phyloP scores from a whole-genome alignment of 2,329 filamentous ascomycete genomes.

The Bipolaris victoriae region DNA sequence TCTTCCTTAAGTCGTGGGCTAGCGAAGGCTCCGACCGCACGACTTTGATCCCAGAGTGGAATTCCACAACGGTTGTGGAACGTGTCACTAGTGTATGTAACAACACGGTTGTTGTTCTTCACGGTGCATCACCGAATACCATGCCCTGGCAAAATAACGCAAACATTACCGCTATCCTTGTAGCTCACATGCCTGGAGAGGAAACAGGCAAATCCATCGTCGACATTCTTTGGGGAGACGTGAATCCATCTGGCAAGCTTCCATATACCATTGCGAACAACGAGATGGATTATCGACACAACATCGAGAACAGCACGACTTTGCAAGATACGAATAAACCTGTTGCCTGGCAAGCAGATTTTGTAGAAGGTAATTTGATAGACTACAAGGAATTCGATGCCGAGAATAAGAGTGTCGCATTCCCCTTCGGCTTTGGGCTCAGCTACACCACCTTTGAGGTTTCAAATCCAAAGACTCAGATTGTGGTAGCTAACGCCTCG shows the following conservation, averaged over 20 bases:
- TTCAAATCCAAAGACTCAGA: too few relatives aligned
- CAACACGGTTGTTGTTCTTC: constrained; percentile 77
- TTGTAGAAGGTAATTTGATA: too few relatives aligned
- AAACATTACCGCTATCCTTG: constrained; percentile 67
- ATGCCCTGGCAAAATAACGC: constrained; percentile 77
- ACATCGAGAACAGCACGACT: constrained; percentile 64
- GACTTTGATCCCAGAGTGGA: constrained; percentile 62
- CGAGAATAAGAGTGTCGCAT: constrained; percentile 44
- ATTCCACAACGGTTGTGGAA: constrained; percentile 63
- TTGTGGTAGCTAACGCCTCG: too few relatives aligned
- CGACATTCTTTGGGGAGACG: constrained; percentile 76
- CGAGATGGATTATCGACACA: too few relatives aligned
- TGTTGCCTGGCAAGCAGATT: constrained; percentile 68
- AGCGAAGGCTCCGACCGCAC: constrained; percentile 68
- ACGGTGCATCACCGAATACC: constrained; percentile 79
- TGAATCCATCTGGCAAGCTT: constrained; percentile 76
- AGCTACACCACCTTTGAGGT: constrained; percentile 70
- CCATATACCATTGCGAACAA: constrained; percentile 66
- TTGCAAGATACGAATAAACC: constrained; percentile 61
- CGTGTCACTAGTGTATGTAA: constrained; percentile 67
- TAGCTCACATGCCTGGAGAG: constrained; percentile 81
- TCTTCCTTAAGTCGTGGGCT: constrained; percentile 58
- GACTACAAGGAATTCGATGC: too few relatives aligned
- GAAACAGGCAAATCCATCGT: constrained; percentile 80
- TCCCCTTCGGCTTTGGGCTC: constrained; percentile 81